phyloP scores from a whole-genome alignment of 441 rosid species.

The Adansonia rubrostipa region DNA sequence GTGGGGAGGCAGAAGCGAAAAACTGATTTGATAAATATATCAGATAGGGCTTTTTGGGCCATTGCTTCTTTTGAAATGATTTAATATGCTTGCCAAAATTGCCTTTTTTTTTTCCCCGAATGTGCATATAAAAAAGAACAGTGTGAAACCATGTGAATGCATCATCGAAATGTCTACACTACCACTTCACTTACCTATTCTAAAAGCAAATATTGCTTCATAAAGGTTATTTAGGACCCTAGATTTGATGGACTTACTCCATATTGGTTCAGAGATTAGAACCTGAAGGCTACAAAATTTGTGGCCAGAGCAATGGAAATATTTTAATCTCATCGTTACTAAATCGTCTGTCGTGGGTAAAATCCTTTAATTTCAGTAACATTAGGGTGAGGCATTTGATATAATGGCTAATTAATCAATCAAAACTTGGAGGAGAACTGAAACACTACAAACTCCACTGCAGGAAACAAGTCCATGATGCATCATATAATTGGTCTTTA shows the following conservation, averaged over 20 bases:
- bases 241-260: not conserved
- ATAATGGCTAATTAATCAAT: not conserved
- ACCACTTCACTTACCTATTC: not conserved
- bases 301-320: not conserved
- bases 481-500: not conserved
- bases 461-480: conserved; percentile 8
- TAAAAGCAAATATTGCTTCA: not conserved
- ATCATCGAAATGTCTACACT: too few species aligned
- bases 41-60: not conserved
- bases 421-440: not conserved
- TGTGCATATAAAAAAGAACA: too few species aligned
- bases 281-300: not conserved
- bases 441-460: not conserved
- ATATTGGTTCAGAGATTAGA: not conserved
- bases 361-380: not conserved
- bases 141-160: too few species aligned
- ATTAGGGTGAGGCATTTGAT: not conserved
- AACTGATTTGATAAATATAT: not conserved
- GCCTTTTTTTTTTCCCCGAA: too few species aligned
- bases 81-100: too few species aligned
- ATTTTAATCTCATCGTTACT: not conserved
- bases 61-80: not conserved
- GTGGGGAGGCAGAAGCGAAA: not conserved
- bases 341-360: not conserved
- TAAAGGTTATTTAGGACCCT: not conserved